Evolutionary conservation across 2,329 filamentous ascomycete genomes (phyloP), one percentile per base, ranked within the genome.

Genomic region (Lasiodiplodia gonubiensis): DNA sequence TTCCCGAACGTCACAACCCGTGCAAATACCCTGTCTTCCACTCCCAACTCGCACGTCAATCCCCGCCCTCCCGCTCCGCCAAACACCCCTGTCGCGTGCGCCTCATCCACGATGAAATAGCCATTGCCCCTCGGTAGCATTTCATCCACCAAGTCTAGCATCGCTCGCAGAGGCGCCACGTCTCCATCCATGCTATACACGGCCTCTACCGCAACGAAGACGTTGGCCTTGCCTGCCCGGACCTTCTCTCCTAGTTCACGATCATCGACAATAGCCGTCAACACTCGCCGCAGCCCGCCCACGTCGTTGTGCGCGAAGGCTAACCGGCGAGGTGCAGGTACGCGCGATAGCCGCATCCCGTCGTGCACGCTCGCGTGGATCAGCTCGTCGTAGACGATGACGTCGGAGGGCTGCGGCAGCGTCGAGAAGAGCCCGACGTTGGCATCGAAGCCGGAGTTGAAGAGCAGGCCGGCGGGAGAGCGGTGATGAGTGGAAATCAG

Each of bases 121-220:
- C 85, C 87, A 55, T 91, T 92, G 0, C 83, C 83, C 0, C 69
- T 68, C 0, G 89, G 86, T 0, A 93, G 77, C 0, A 85, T 72
- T 0, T 79, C 76, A 49, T 90, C 84, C 0, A 90, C 84, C 4
- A 86, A 80, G 0, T 82, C 76, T 1, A 90, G 83, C 21, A 94
- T 86, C 6, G 88, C 83, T 12, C 74, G 72, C 12, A 95, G 79
- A 0, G 89, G 90, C 0, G 86, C 86, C 21, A 92, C 79, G 71
- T 94, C 91, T 0, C 92, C 92, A 64, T 94, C 92, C 92, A 95
- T 95, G 75, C 90, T 93, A 76, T 95, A 94, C 64, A 55, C 68
- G 18, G 81, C 78, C 5, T 77, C 72, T 0, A 80, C 72, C 1
- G 77, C 78, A 0, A 76, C 54, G 2, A 78, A 70, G 2, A 86